phyloP scores from a whole-genome alignment of 306 rosid species.

The Cicer chorassanicum region DNA sequence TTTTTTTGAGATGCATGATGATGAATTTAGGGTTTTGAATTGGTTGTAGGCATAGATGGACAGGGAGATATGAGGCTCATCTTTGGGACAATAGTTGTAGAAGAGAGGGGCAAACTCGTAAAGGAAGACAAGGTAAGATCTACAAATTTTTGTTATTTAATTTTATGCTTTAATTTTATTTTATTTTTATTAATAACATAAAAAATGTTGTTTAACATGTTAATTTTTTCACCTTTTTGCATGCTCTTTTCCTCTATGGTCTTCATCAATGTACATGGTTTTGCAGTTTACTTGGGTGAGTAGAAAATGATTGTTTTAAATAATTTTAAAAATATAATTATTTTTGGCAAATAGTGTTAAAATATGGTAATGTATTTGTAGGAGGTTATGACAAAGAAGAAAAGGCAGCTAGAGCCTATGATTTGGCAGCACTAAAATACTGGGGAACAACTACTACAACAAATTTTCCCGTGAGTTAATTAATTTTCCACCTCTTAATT shows the following conservation, averaged over 20 bases:
- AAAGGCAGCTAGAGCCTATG: constrained; percentile 93
- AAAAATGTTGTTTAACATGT: constrained; percentile 28
- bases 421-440: constrained; percentile 89
- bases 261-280: constrained; percentile 51
- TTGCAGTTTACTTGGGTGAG: constrained; percentile 91
- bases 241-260: constrained; percentile 18
- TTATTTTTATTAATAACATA: not conserved
- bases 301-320: constrained; percentile 30
- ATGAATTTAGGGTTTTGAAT: constrained; percentile 31
- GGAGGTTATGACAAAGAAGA: constrained; percentile 98
- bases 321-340: not conserved
- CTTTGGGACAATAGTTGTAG: constrained; percentile 96
- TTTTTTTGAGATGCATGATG: constrained; percentile 1
- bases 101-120: constrained; percentile 96
- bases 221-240: constrained; percentile 28
- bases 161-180: not conserved
- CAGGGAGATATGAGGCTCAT: constrained; percentile 96
- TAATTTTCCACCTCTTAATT: not conserved
- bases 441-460: constrained; percentile 97
- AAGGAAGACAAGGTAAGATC: constrained; percentile 85
- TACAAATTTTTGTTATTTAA: not conserved
- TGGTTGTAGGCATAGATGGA: constrained; percentile 83
- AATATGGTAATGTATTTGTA: constrained; percentile 19
- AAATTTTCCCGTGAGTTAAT: constrained; percentile 75
- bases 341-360: not conserved